These are phyloP conservation scores for Vigna angularis DNA, from an alignment of 306 rosid species.

Conservation along the genomic window DNA sequence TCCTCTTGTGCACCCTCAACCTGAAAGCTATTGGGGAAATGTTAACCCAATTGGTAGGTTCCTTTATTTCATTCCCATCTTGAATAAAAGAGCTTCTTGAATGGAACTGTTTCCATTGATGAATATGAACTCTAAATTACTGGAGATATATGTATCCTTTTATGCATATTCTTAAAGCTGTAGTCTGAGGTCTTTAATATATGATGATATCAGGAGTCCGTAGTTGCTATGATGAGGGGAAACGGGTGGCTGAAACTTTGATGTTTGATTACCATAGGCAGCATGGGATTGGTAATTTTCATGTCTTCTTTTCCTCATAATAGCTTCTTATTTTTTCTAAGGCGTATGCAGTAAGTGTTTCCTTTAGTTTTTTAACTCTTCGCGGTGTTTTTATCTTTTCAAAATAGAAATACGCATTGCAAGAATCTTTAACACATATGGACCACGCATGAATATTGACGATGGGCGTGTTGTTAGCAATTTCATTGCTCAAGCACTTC, in stretches of 20 bases:
- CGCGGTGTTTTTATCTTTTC: constrained; percentile 15
- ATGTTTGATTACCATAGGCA: constrained; percentile 97
- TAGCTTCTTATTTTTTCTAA: not conserved
- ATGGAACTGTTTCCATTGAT: constrained; percentile 9
- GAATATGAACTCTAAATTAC: not conserved
- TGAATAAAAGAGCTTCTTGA: constrained; percentile 24
- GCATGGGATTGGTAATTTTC: constrained; percentile 76
- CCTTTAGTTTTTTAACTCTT: not conserved
- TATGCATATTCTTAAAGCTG: constrained; percentile 18
- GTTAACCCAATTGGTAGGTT: constrained; percentile 92
- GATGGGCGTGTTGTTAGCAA: constrained; percentile 97
- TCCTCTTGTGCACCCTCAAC: constrained; percentile 94
- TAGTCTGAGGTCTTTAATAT: constrained; percentile 21
- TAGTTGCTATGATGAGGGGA: constrained; percentile 97
- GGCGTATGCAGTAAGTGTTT: not conserved
- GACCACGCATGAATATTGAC: constrained; percentile 92
- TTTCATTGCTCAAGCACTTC: constrained; percentile 92
- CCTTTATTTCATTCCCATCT: constrained; percentile 32
- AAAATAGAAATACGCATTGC: constrained; percentile 87
- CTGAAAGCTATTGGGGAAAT: constrained; percentile 96
- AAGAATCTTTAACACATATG: constrained; percentile 92
- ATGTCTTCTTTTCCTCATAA: constrained; percentile 20
- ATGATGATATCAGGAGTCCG: constrained; percentile 67
- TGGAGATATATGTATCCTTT: constrained; percentile 2
- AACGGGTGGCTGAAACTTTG: constrained; percentile 96